A percentile compares a stretch with the other conserved stretches of the same genome.
These are phyloP conservation scores for Teunomyces pallodes DNA, from an alignment of 805 yeast species.

Conservation along the genomic window DNA sequence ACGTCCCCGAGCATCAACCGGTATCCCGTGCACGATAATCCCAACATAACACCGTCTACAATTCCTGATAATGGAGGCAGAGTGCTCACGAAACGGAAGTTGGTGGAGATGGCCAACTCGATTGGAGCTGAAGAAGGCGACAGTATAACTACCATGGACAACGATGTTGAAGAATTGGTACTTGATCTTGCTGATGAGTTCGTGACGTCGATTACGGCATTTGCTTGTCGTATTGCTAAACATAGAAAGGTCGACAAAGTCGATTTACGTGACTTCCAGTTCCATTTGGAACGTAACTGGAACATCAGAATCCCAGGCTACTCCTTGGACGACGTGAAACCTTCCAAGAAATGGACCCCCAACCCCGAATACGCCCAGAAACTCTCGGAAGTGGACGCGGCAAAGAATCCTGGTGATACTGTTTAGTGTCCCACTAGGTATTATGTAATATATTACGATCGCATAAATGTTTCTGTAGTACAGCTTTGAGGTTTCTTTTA, in stretches of 20 bases:
- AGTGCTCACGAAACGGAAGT: conserved; percentile 25
- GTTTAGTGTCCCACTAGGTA: neutral
- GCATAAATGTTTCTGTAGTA: too few relatives aligned
- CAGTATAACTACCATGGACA: conserved; percentile 24
- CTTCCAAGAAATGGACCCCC: conserved; percentile 25
- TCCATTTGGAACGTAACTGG: conserved; percentile 29
- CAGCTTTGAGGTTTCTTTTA: too few relatives aligned
- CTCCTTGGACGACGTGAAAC: conserved; percentile 23
- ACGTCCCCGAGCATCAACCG: neutral
- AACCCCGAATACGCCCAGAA: conserved; percentile 22
- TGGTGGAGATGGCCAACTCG: conserved; percentile 24
- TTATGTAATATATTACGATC: neutral
- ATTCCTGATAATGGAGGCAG: conserved; percentile 27
- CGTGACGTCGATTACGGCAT: conserved; percentile 24
- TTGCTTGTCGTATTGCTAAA: conserved; percentile 29
- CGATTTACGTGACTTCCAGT: conserved; percentile 27
- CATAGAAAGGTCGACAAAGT: conserved; percentile 26
- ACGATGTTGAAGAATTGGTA: conserved; percentile 27
- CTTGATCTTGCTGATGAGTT: conserved; percentile 29
- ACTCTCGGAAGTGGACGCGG: conserved; percentile 17
- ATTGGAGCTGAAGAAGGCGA: conserved; percentile 30
- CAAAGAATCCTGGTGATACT: neutral
- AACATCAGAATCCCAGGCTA: conserved; percentile 25
- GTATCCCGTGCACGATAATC: conserved; percentile 1
- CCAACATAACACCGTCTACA: conserved; percentile 8